Evolutionary conservation across 2,329 filamentous ascomycete species (phyloP), one percentile per base, ranked within the genome.

Genomic region (Calonectria henricotiae): DNA sequence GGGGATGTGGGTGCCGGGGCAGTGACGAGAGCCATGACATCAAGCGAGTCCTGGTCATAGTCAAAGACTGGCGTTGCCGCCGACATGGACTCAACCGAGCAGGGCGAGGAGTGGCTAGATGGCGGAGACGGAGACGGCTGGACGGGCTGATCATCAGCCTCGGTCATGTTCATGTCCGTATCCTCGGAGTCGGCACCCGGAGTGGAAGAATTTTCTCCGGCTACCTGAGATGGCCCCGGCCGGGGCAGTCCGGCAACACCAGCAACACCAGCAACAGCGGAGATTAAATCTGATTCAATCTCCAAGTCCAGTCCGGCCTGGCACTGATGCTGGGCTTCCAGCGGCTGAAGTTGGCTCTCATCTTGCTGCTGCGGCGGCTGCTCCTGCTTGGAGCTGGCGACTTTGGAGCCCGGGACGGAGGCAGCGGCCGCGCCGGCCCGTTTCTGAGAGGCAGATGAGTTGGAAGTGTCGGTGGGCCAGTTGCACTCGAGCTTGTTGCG

Each of bases 401-500:
- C 54, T 39, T 44, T 67, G 66, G 71, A 70, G 44, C 32, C 37
- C 4, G 67, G 20, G 41, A 64, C 46, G 15, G 66, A 47, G 12
- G 64, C 47, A 15, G 44, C 43, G 43, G 54, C 63, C 25, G 60
- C 67, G 60, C 60, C 72, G 51, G 67, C 27, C 32, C 62, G 71
- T 27, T 69, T 62, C 51, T 69, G 64, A 39, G 73, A 65, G n/a
- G 55, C 62, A 20, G 74, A 47, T 6, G 73, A 69, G 23, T 15
- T 49, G 25, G 64, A 67, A 20, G 68, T 67, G 30, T 78, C 73
- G 20, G 76, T 65, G n/a, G 76, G 79, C 87, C 87, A 89, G 61
- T 83, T 83, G 77, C 87, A 89, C 55, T 88, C 83, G 27, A 89
- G 80, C 68, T 86, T 86, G 60, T 89, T 82, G 46, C 87, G 83